A percentile compares a stretch with the other conserved stretches of the same genome.
phyloP scores from a whole-genome alignment of 2,329 filamentous ascomycete species.

The Cladosporium sp. region DNA sequence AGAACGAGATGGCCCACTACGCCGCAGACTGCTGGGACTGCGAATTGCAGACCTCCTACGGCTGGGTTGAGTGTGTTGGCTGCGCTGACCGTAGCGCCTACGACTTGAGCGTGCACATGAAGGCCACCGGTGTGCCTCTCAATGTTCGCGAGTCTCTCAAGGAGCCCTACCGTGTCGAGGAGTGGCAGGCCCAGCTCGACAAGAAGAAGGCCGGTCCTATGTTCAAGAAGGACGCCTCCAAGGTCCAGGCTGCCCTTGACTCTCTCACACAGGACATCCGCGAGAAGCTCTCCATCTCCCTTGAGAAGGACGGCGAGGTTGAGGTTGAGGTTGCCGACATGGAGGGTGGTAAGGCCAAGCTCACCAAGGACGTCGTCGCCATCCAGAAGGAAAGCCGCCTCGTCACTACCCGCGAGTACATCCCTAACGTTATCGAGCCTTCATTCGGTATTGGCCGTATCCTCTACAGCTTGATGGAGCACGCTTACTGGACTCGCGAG shows the following conservation, averaged over 20 bases:
- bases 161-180: slow-evolving; percentile 74
- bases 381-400: slow-evolving; percentile 80
- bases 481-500: slow-evolving; percentile 88
- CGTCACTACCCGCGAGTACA: slow-evolving; percentile 85
- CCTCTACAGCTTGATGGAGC: slow-evolving; percentile 87
- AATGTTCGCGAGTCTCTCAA: slow-evolving; percentile 78
- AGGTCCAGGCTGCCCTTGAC: slow-evolving; percentile 74
- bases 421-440: slow-evolving; percentile 81
- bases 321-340: slow-evolving; percentile 67
- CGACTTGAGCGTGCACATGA: slow-evolving; percentile 85
- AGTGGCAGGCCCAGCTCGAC: slow-evolving; percentile 82
- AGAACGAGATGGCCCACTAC: slow-evolving; percentile 87
- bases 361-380: slow-evolving; percentile 72
- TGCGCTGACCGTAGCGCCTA: slow-evolving; percentile 95
- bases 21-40: slow-evolving; percentile 98
- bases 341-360: slow-evolving; percentile 68
- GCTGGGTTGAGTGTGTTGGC: slow-evolving; percentile 98
- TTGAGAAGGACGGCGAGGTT: slow-evolving; percentile 71
- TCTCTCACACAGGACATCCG: slow-evolving; percentile 74
- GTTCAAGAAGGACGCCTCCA: slow-evolving; percentile 92
- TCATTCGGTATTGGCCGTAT: slow-evolving; percentile 97
- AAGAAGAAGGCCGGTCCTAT: slow-evolving; percentile 94
- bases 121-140: slow-evolving; percentile 83
- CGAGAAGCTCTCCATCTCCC: slow-evolving; percentile 70
- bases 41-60: slow-evolving; percentile 83